Conservation (phyloP, 2,329 filamentous ascomycete genomes). For the Shiraia sp. region DNA sequence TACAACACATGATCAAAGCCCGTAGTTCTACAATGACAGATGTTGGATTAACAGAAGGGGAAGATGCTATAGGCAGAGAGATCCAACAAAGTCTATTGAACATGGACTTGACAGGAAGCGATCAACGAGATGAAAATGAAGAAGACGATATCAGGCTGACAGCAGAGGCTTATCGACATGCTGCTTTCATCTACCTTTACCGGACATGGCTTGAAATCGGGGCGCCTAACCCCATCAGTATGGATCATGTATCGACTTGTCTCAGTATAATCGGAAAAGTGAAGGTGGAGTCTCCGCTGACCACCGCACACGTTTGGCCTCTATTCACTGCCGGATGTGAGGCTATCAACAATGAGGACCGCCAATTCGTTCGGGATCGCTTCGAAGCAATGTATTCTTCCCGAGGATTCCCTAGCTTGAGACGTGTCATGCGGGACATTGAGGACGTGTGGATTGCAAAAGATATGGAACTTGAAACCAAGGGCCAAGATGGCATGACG, state of each 20-base stretch:
- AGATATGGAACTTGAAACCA: slow-evolving; percentile 25
- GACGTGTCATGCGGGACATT: slow-evolving; percentile 31
- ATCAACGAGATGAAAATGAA: neutral
- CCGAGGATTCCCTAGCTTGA: slow-evolving; percentile 30
- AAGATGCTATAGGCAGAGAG: slow-evolving; percentile 19
- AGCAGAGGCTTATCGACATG: slow-evolving; percentile 35
- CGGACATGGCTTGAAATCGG: slow-evolving; percentile 37
- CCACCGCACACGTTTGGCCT: slow-evolving; percentile 37
- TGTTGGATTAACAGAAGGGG: slow-evolving; percentile 17
- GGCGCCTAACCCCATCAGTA: slow-evolving; percentile 33
- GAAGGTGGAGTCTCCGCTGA: slow-evolving; percentile 24
- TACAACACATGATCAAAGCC: slow-evolving; percentile 25
- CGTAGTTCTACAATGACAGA: slow-evolving; percentile 6
- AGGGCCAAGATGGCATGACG: slow-evolving; percentile 27
- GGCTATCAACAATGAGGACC: slow-evolving; percentile 20
- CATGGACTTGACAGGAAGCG: slow-evolving; percentile 18
- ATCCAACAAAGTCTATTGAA: slow-evolving; percentile 22
- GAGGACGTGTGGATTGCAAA: slow-evolving; percentile 36
- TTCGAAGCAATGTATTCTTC: slow-evolving; percentile 28
- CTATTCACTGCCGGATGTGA: slow-evolving; percentile 39
- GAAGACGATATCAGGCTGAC: slow-evolving; percentile 23
- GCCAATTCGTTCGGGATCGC: slow-evolving; percentile 29
- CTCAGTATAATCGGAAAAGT: slow-evolving; percentile 21
- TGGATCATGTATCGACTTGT: slow-evolving; percentile 32
- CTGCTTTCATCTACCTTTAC: slow-evolving; percentile 41